phyloP scores from a whole-genome alignment of 108 stramenopile genomes.

The Cylindrotheca fusiformis region DNA sequence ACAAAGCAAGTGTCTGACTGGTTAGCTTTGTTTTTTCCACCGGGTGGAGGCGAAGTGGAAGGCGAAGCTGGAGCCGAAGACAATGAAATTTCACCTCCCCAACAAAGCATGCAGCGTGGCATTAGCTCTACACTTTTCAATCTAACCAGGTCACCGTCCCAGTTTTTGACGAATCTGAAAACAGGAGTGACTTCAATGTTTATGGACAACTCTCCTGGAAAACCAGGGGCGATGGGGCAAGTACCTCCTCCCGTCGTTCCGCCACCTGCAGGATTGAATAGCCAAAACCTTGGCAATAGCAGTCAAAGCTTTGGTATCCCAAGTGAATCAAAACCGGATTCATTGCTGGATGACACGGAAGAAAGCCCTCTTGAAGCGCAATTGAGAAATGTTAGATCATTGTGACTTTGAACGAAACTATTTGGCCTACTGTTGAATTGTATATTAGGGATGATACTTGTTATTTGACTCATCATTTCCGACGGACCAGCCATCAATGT shows the following conservation, averaged over 20 bases:
- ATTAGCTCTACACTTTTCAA: slow-evolving; percentile 26
- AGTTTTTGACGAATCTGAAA: slow-evolving; percentile 23
- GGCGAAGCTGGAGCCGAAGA: slow-evolving; percentile 1
- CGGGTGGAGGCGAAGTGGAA: slow-evolving; percentile 4
- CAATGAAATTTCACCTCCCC: too few species aligned
- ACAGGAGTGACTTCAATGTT: slow-evolving; percentile 24
- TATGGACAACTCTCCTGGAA: slow-evolving; percentile 2
- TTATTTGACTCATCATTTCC: too few species aligned
- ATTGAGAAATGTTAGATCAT: slow-evolving; percentile 19
- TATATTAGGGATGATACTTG: too few species aligned
- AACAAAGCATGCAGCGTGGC: slow-evolving; percentile 13
- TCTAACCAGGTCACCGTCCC: slow-evolving; percentile 27
- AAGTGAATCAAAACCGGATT: neutral
- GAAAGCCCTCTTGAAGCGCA: slow-evolving; percentile 35
- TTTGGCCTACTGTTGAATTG: too few species aligned
- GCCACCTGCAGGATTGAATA: neutral
- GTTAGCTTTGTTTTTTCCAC: slow-evolving; percentile 39
- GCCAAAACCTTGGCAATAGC: neutral
- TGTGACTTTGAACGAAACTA: neutral
- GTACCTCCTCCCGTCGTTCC: neutral
- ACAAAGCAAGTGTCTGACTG: slow-evolving; percentile 48
- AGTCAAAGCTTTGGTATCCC: slow-evolving; percentile 1
- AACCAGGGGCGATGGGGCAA: neutral
- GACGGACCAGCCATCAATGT: too few species aligned
- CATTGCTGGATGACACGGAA: slow-evolving; percentile 41